Evolutionary conservation across 805 yeast genomes (phyloP), one percentile per base, ranked within the genome.

Genomic region (Candida ipomoeae): DNA sequence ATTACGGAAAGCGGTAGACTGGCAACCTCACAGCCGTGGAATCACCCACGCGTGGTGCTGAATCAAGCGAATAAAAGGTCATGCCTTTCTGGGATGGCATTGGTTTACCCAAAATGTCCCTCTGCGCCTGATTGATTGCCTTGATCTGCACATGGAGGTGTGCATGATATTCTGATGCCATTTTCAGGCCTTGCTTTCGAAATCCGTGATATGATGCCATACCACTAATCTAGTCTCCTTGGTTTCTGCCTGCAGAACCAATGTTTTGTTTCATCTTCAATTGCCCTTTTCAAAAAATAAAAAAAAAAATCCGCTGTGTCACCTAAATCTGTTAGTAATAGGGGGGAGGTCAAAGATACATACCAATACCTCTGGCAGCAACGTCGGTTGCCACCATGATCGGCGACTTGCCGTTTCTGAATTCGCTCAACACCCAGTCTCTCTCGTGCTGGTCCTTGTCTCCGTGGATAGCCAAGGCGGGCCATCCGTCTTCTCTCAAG

Each of bases 351-450:
- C 51, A 50, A 42, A 48, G 53, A 67, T 70, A 88, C 97, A 74
- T 89, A 89, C 96, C 97, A 78, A 94, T 90, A 84, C 99, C 99
- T 82, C 99, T 88, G 60, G 99, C 97, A 56, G 99, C 99, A 70
- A 94, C 99, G 73, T 94, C 99, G 58, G 99, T 94, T 55, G 99
- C 99, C 68, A 91, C 96, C 97, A 94, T 90, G 65, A 94, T 85
- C 58, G 97, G 96, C 49, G 95, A 84, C 72, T 84, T 87, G 63
- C 98, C 98, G 54, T 82, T 67, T 81, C 87, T 88, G 79, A 94
- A 94, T 75, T 92, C 97, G 61, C 77, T 80, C 71, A 94, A 78
- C 62, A 92, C 98, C 98, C 98, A 94, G 77, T 94, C 98, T 81
- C 99, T 91, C 76, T 94, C 98, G 69, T 84, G 81, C 78, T 94